These are phyloP conservation scores for Funneliformis geosporum DNA, from an alignment of 192 early-diverging fungal species.

Conservation along the genomic window DNA sequence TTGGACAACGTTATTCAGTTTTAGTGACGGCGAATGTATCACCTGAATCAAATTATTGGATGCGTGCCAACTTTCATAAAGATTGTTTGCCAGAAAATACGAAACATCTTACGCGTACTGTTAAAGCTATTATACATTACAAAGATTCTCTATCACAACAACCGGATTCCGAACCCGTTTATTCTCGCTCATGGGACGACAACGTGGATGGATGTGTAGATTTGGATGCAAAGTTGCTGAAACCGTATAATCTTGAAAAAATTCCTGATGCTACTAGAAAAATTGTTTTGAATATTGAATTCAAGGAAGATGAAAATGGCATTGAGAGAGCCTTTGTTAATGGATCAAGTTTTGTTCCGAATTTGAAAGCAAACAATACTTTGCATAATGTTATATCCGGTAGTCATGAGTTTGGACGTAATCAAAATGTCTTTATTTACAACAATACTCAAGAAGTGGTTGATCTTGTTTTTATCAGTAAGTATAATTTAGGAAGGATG, in stretches of 20 bases:
- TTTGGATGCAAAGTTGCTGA: conserved; percentile 32
- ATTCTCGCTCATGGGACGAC: conserved; percentile 29
- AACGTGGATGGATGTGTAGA: conserved; percentile 35
- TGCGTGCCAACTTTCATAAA: conserved; percentile 45
- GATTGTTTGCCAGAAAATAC: conserved; percentile 37
- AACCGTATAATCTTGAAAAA: conserved; percentile 33
- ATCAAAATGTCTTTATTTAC: conserved; percentile 31
- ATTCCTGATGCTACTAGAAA: not conserved
- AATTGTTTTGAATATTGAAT: not conserved
- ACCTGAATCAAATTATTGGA: conserved; percentile 47
- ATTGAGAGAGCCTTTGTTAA: conserved; percentile 14
- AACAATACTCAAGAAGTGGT: conserved; percentile 39
- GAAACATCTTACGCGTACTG: conserved; percentile 34
- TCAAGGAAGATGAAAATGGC: not conserved
- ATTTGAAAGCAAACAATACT: not conserved
- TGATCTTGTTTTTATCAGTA: conserved; percentile 32
- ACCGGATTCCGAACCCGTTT: conserved; percentile 5
- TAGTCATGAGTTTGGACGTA: conserved; percentile 30
- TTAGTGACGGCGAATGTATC: conserved; percentile 46
- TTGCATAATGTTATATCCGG: conserved; percentile 33
- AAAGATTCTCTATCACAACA: conserved; percentile 34
- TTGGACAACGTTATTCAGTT: conserved; percentile 55
- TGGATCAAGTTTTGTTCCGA: conserved; percentile 9
- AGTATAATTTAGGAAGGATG: conserved; percentile 20
- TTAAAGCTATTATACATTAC: conserved; percentile 47